Percentiles rank a stretch among this genome's conserved stretches.
These are phyloP conservation scores for Arabidopsis suecica DNA, from an alignment of 345 rosid genomes.

Conservation along the genomic window DNA sequence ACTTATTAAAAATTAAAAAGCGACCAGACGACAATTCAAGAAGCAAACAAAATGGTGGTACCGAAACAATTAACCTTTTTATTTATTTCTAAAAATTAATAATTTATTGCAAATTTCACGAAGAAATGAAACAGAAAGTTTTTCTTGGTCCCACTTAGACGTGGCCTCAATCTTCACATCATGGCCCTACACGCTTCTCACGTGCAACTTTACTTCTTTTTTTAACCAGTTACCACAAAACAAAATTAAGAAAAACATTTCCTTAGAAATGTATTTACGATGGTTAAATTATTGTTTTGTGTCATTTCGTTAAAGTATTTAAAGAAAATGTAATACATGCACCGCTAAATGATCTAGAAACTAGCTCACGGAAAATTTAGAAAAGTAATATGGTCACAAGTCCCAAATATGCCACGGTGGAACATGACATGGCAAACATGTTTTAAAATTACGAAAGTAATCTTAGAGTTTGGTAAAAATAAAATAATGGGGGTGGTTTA, in stretches of 20 bases:
- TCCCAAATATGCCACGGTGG: slow-evolving; percentile 18
- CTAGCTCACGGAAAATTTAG: background rate
- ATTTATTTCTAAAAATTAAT: background rate
- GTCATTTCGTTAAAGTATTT: background rate
- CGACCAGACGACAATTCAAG: slow-evolving; percentile 50
- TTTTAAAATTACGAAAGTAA: background rate
- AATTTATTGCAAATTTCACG: slow-evolving; percentile 19
- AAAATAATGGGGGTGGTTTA: background rate
- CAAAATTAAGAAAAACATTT: background rate
- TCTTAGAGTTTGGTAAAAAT: background rate
- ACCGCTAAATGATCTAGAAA: background rate
- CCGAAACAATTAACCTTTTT: slow-evolving; percentile 32
- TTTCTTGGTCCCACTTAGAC: slow-evolving; percentile 38
- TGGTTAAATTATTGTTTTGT: background rate
- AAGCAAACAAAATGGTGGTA: slow-evolving; percentile 48
- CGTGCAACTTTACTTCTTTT: slow-evolving; percentile 27
- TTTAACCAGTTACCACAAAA: background rate
- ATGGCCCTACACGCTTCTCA: slow-evolving; percentile 43
- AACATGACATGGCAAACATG: slow-evolving; percentile 26
- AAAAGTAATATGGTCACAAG: background rate
- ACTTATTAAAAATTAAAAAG: slow-evolving; percentile 33
- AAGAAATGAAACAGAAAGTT: slow-evolving; percentile 41
- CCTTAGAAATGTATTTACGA: background rate
- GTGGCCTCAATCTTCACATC: slow-evolving; percentile 38
- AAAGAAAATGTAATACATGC: background rate